Conservation (phyloP, 2,329 filamentous ascomycete genomes). For the Neonectria ditissima region DNA sequence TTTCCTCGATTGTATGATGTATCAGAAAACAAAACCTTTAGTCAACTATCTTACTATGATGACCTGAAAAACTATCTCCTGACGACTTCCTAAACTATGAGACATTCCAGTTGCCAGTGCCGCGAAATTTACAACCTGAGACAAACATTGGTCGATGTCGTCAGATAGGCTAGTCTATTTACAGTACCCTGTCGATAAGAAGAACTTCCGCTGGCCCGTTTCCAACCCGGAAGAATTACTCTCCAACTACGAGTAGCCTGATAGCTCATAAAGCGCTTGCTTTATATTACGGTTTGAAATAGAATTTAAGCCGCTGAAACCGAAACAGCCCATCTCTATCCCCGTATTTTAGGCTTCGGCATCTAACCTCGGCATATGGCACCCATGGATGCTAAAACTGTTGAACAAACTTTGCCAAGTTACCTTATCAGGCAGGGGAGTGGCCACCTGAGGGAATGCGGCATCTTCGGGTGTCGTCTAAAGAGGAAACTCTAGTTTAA, state of each 20-base stretch:
- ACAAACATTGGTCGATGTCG: background rate
- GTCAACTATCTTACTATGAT: background rate
- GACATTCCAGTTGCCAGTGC: background rate
- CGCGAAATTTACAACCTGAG: background rate
- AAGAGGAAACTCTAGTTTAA: background rate
- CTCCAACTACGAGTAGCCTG: background rate
- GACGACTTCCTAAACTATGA: background rate
- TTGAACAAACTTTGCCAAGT: constrained; percentile 4
- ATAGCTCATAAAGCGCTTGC: background rate
- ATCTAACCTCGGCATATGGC: background rate
- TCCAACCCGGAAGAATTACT: background rate
- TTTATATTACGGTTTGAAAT: background rate
- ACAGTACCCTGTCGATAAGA: background rate
- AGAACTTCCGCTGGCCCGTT: background rate
- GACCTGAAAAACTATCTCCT: background rate
- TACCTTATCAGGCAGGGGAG: constrained; percentile 2
- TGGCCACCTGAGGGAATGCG: background rate
- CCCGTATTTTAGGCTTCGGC: background rate
- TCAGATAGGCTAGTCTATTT: background rate
- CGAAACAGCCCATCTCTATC: background rate
- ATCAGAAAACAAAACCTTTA: background rate
- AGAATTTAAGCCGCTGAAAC: background rate
- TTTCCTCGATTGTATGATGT: background rate
- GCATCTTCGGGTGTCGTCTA: background rate
- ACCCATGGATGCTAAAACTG: background rate